Evolutionary conservation across 768 basidiomycete genomes (phyloP).

Genomic region (Rhodotorula diobovata): DNA sequence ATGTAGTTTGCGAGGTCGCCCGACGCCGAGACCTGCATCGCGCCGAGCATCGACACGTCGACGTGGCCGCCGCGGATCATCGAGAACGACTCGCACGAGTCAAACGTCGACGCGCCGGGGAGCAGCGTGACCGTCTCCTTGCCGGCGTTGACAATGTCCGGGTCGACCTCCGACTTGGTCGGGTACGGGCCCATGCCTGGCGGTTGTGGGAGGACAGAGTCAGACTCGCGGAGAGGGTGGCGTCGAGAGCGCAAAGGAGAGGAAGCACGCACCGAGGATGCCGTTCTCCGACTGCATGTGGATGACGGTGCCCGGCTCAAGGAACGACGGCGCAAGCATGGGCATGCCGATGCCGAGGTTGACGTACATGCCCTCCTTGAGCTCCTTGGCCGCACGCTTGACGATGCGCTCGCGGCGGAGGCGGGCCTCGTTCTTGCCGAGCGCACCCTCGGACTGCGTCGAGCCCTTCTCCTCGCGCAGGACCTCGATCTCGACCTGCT

Average conservation of each 20-base stretch:
- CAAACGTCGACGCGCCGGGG: constrained; percentile 86
- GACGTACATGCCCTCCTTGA: constrained; percentile 60
- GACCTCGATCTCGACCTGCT: constrained; percentile 70
- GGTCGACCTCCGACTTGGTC: constrained; percentile 48
- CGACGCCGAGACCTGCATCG: constrained; percentile 88
- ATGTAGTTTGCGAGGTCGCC: constrained; percentile 96
- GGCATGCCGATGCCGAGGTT: constrained; percentile 52
- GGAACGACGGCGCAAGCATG: constrained; percentile 47
- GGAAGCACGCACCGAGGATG: constrained; percentile 43
- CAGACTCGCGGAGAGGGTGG: no score
- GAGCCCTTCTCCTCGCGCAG: constrained; percentile 37
- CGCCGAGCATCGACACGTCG: constrained; percentile 86
- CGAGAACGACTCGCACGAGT: constrained; percentile 87
- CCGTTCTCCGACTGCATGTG: constrained; percentile 52
- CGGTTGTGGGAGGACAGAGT: not conserved
- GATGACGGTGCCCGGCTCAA: constrained; percentile 48
- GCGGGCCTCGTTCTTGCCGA: constrained; percentile 44
- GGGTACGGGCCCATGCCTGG: constrained; percentile 50
- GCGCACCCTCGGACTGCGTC: constrained; percentile 7
- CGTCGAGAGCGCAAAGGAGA: no score
- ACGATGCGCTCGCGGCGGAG: constrained; percentile 62
- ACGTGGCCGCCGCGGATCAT: constrained; percentile 98
- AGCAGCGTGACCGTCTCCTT: constrained; percentile 91
- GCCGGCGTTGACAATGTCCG: constrained; percentile 86
- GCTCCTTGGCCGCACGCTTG: constrained; percentile 79